A percentile compares a stretch with the other conserved stretches of the same genome.
These are phyloP conservation scores for Chlamydomonas reinhardtii DNA, from an alignment of 163 green algal species.

Conservation along the genomic window DNA sequence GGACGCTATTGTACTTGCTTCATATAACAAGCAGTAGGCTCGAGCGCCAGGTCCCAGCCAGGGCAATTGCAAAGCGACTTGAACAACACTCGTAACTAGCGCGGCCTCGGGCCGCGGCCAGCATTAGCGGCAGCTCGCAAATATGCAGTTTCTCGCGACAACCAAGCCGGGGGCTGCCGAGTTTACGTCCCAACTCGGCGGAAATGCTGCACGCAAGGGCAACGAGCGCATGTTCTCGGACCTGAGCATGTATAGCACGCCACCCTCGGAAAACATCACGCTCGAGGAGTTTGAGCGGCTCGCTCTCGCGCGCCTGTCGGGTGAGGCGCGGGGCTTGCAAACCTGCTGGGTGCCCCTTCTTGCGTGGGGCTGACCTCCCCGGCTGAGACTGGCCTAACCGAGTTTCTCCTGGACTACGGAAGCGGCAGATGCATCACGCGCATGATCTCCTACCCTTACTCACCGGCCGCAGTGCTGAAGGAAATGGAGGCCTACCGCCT, in stretches of 20 bases:
- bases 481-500: constrained; percentile 89
- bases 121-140: neutral
- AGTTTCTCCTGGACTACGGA: no score
- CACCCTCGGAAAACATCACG: constrained; percentile 73
- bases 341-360: no score
- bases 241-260: constrained; percentile 67
- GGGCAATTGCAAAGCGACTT: no score
- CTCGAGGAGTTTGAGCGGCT: constrained; percentile 96
- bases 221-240: constrained; percentile 31
- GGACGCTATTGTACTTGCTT: no score
- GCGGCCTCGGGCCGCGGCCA: no score
- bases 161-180: neutral
- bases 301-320: constrained; percentile 89
- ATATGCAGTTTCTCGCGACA: neutral
- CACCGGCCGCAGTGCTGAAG: constrained; percentile 85
- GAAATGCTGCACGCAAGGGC: neutral
- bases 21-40: no score
- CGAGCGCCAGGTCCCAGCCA: no score
- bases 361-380: no score
- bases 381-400: neutral
- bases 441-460: no score
- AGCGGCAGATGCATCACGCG: no score
- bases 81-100: no score
- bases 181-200: neutral
- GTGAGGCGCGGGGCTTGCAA: constrained; percentile 55